These are phyloP conservation scores for Escovopsis sp. DNA, from an alignment of 2,329 filamentous ascomycete species.

Conservation along the genomic window DNA sequence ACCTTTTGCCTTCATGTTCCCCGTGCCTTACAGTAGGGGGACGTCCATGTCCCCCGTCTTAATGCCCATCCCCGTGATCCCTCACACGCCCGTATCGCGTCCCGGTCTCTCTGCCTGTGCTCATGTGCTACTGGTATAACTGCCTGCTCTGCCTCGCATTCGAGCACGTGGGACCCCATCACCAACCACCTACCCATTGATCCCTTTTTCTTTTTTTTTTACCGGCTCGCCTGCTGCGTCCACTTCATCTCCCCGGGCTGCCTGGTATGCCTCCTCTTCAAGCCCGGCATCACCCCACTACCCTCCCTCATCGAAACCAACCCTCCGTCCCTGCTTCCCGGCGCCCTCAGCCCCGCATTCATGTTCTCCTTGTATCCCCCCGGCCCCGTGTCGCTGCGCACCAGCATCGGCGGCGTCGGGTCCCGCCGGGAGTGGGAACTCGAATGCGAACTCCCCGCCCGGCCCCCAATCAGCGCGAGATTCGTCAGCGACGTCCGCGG, in stretches of 20 bases:
- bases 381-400: constrained; percentile 24
- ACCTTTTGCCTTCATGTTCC: too few species aligned
- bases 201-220: too few species aligned
- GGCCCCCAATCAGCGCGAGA: constrained; percentile 11
- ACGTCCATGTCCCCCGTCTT: too few species aligned
- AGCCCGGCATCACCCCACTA: constrained; percentile 1
- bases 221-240: constrained; percentile 1
- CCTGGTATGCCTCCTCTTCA: constrained; percentile 3
- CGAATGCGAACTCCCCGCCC: constrained; percentile 5
- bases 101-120: too few species aligned
- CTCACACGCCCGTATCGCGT: too few species aligned
- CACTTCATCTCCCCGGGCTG: constrained; percentile 2
- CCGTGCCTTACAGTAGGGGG: too few species aligned
- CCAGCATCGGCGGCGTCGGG: constrained; percentile 15
- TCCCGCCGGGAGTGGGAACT: too few species aligned
- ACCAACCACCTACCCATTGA: too few species aligned
- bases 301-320: constrained; percentile 2
- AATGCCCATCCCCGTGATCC: too few species aligned
- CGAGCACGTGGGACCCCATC: too few species aligned
- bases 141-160: too few species aligned
- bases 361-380: constrained; percentile 25
- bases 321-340: constrained; percentile 9
- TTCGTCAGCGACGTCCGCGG: constrained; percentile 23
- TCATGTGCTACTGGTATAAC: too few species aligned
- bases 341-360: constrained; percentile 3